A percentile compares a stretch with the other conserved stretches of the same genome.
Conservation (phyloP, 768 basidiomycete genomes). For the Hortiboletus flavorubellus region DNA sequence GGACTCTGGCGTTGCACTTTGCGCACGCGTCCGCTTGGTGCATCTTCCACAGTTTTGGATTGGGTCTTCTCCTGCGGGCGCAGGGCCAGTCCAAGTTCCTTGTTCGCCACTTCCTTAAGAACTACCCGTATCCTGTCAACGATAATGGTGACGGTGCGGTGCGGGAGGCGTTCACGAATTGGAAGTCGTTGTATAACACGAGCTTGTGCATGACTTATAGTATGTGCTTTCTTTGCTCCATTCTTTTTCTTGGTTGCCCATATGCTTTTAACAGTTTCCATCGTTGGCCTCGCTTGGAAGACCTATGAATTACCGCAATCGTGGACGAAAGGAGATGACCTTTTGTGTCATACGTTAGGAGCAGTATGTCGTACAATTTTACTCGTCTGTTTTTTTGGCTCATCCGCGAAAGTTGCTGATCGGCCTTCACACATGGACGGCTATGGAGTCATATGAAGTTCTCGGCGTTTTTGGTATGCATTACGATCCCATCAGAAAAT, state of each 20-base stretch:
- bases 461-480: constrained; percentile 84
- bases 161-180: constrained; percentile 92
- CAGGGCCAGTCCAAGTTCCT: constrained; percentile 87
- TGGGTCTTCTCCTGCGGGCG: constrained; percentile 78
- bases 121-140: constrained; percentile 81
- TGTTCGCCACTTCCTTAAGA: constrained; percentile 90
- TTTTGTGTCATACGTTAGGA: constrained; percentile 87
- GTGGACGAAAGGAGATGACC: constrained; percentile 85
- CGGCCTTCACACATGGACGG: constrained; percentile 88
- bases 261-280: constrained; percentile 58
- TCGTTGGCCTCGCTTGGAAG: constrained; percentile 83
- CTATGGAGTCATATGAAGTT: constrained; percentile 86
- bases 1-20: constrained; percentile 67
- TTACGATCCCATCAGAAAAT: background rate
- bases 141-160: constrained; percentile 74
- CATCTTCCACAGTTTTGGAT: constrained; percentile 80
- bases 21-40: constrained; percentile 84
- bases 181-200: constrained; percentile 91
- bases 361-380: constrained; percentile 48
- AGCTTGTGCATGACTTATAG: constrained; percentile 95
- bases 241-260: background rate
- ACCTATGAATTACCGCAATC: constrained; percentile 78
- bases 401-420: constrained; percentile 62
- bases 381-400: background rate
- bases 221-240: constrained; percentile 31